Evolutionary conservation across 257 asterid species (phyloP), one percentile per base, ranked within the genome.

Genomic region (Galeopsis tetrahit): DNA sequence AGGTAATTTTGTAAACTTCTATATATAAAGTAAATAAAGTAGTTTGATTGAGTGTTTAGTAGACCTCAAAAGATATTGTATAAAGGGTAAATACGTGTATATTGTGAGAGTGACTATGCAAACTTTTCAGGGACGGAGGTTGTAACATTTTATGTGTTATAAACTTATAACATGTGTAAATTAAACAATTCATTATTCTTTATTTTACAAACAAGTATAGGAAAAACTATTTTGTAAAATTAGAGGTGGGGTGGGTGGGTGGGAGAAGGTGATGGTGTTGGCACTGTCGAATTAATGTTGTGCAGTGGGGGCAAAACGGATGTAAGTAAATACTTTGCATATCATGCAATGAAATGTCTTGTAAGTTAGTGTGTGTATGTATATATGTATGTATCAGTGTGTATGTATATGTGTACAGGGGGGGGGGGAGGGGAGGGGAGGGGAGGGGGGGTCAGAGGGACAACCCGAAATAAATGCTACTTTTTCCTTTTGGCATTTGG

Each of bases 401-500:
- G 15, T 28, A 71, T 40, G 6, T 15, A 21, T 36, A 9, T 56
- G n/a, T 38, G 17, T 49, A 44, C 33, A 15, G 13, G 4, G 17
- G 58, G 55, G 59, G 4, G 63, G 58, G 43, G 21, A 28, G 2
- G 66, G 4, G 75, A 39, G 63, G 53, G 5, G 63, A 59, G 46
- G 28, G 57, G n/a, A 42, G 34, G 9, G 59, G 4, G 35, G 60
- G 79, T 82, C 91, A 91, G 95, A 87, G 90, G 96, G 96, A 89
- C 97, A 91, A 86, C 95, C 97, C 93, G 96, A 91, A 91, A 91
- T 91, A 91, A 91, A 91, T 91, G 97, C 96, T 70, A 63, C 69
- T 62, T 63, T 39, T 80, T 49, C 61, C 80, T 74, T 85, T 83
- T 79, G 83, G 78, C 85, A 77, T 78, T 70, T 67, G 75, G 68